Conservation (phyloP, 2,329 filamentous ascomycete species). For the Stylonectria norvegica region DNA sequence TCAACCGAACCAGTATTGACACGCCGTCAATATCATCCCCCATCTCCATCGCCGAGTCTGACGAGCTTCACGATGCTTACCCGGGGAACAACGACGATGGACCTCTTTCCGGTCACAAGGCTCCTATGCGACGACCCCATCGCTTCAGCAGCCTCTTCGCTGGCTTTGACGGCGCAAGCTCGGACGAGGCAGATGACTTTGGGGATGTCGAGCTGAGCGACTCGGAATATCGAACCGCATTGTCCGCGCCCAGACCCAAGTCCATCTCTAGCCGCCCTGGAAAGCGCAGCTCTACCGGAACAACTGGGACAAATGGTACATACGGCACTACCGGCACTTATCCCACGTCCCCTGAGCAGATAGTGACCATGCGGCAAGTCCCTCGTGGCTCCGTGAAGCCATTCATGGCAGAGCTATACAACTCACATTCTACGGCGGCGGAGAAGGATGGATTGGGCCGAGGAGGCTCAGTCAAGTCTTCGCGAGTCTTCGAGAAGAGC, state of each 20-base stretch:
- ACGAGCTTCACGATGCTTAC: constrained; percentile 57
- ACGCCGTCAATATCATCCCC: constrained; percentile 53
- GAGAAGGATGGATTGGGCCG: constrained; percentile 29
- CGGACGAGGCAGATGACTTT: constrained; percentile 64
- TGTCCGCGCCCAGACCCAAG: constrained; percentile 59
- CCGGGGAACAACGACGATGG: constrained; percentile 80
- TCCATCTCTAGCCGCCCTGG: constrained; percentile 34
- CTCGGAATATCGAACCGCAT: constrained; percentile 62
- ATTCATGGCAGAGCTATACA: constrained; percentile 43
- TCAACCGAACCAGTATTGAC: constrained; percentile 45
- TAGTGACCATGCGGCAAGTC: constrained; percentile 27
- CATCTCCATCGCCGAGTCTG: constrained; percentile 37
- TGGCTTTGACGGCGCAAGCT: constrained; percentile 71
- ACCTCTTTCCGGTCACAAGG: constrained; percentile 58
- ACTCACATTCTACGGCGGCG: constrained; percentile 39
- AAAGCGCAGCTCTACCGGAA: constrained; percentile 40
- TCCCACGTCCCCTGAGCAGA: constrained; percentile 44
- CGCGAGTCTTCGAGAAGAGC: constrained; percentile 37
- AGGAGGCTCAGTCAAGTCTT: constrained; percentile 28
- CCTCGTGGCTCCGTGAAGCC: constrained; percentile 31
- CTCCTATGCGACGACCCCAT: constrained; percentile 64
- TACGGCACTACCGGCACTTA: constrained; percentile 33
- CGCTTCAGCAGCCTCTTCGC: constrained; percentile 83
- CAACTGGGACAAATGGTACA: constrained; percentile 30
- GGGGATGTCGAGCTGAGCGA: constrained; percentile 60